Evolutionary conservation across 805 yeast species (phyloP).

Genomic region (Monosporozyma siamensis): DNA sequence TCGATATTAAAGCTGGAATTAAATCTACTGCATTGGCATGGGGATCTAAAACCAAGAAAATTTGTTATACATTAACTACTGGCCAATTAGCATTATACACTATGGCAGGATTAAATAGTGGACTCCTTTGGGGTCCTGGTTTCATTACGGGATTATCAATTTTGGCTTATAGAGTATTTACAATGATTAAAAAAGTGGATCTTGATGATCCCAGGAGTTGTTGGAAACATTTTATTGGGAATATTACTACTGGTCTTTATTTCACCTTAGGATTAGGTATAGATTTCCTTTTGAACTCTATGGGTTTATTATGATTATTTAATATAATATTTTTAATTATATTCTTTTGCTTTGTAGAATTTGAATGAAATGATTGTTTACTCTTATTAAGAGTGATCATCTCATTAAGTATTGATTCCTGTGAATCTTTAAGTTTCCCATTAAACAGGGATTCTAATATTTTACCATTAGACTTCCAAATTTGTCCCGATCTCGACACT

Average conservation of each 20-base stretch:
- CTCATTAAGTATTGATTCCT: constrained; percentile 8
- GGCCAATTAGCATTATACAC: constrained; percentile 60
- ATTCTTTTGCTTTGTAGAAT: neutral
- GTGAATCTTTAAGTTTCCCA: neutral
- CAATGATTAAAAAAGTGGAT: constrained; percentile 65
- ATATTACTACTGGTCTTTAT: constrained; percentile 66
- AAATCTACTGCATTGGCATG: constrained; percentile 93
- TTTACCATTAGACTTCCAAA: constrained; percentile 25
- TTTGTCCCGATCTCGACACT: constrained; percentile 24
- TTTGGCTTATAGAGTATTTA: constrained; percentile 60
- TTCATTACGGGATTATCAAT: constrained; percentile 56
- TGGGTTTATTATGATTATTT: constrained; percentile 19
- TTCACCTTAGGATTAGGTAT: constrained; percentile 56
- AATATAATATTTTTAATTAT: constrained; percentile 5
- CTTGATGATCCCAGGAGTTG: constrained; percentile 73
- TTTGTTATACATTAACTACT: constrained; percentile 52
- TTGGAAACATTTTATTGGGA: constrained; percentile 70
- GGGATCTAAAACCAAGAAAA: constrained; percentile 66
- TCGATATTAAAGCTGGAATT: constrained; percentile 83
- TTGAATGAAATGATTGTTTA: constrained; percentile 16
- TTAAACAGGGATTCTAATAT: constrained; percentile 23
- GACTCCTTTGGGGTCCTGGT: constrained; percentile 70
- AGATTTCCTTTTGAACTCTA: constrained; percentile 46
- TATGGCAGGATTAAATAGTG: constrained; percentile 62
- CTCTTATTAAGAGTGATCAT: constrained; percentile 13